Evolutionary conservation across 2,329 filamentous ascomycete genomes (phyloP), one percentile per base, ranked within the genome.

Genomic region (Pyrenophora teres): DNA sequence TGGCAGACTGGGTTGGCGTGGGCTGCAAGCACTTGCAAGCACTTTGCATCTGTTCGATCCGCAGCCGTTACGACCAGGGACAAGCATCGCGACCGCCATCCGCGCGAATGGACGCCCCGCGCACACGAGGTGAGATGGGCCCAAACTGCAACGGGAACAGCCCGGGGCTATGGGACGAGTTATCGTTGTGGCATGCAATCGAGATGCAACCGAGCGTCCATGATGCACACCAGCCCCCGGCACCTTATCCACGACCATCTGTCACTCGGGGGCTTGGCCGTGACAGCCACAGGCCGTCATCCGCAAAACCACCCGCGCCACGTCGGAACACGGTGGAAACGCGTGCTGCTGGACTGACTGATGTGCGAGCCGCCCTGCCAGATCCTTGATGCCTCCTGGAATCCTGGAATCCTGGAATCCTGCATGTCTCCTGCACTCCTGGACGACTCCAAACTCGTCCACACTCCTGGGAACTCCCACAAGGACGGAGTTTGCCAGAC

Each of bases 171-270:
- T 51, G 56, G 58, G 46, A 52, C 58, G 51, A 64, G 60, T 62
- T 57, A 63, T 55, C 55, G 54, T 48, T 41, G 55, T 46, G 42
- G 49, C 44, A 46, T 56, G 53, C 58, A 56, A 66, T 66, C 63
- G 63, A 63, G 62, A 66, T 64, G 61, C 58, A 59, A 56, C 63
- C 63, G 56, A 59, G 54, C 48, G 48, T 35, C 54, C 54, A 50
- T 52, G n/a, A n/a, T 52, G 52, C 56, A 52, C 59, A 56, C 47
- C 55, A 42, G 42, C 50, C 50, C 57, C 54, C 50, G 53, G 49
- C 50, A 40, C 21, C 12, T 30, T 45, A 42, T 42, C 60, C 56
- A 60, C 57, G 56, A 52, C 52, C 48, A 49, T 56, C 43, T 53
- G 54, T 52, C 56, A 51, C 51, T 49, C 53, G 32, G 32, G 35